Conservation (phyloP, 2,329 filamentous ascomycete species). For the Colletotrichum tropicale region DNA sequence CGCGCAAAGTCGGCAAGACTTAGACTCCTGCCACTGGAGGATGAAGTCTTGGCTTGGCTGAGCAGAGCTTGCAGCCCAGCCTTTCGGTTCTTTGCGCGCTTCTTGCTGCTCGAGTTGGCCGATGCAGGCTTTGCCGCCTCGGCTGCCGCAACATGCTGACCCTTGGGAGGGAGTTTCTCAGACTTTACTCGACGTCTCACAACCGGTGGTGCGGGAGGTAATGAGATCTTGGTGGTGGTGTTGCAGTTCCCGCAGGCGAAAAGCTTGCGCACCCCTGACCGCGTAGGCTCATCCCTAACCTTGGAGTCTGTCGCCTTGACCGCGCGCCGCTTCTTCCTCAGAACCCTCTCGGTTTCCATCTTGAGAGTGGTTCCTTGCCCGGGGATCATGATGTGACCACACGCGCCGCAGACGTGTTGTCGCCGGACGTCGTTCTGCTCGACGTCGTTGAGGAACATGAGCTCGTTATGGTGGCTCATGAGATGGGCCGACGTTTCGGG, state of each 20-base stretch:
- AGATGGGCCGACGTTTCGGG: constrained; percentile 65
- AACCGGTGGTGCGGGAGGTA: constrained; percentile 2
- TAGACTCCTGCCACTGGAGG: constrained; percentile 40
- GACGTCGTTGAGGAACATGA: constrained; percentile 53
- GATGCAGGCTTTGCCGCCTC: constrained; percentile 30
- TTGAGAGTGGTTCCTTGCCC: constrained; percentile 49
- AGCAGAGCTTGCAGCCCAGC: constrained; percentile 69
- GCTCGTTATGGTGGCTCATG: constrained; percentile 55
- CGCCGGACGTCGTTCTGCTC: constrained; percentile 51
- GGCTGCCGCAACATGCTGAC: background rate
- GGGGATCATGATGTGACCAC: constrained; percentile 64
- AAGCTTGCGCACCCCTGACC: constrained; percentile 9
- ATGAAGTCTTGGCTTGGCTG: constrained; percentile 51
- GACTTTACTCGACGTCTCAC: constrained; percentile 30
- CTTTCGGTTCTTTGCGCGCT: constrained; percentile 68
- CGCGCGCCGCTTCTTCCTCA: constrained; percentile 44
- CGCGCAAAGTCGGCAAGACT: constrained; percentile 61
- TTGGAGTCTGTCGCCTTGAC: background rate
- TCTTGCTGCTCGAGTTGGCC: constrained; percentile 65
- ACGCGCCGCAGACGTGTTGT: constrained; percentile 62
- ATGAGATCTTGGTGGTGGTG: constrained; percentile 7
- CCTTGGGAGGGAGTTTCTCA: background rate
- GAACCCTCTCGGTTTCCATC: constrained; percentile 46
- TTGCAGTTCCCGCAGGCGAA: constrained; percentile 16
- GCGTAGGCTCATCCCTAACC: background rate